Evolutionary conservation across 768 basidiomycete genomes (phyloP).

Genomic region (Lactarius sanguifluus): DNA sequence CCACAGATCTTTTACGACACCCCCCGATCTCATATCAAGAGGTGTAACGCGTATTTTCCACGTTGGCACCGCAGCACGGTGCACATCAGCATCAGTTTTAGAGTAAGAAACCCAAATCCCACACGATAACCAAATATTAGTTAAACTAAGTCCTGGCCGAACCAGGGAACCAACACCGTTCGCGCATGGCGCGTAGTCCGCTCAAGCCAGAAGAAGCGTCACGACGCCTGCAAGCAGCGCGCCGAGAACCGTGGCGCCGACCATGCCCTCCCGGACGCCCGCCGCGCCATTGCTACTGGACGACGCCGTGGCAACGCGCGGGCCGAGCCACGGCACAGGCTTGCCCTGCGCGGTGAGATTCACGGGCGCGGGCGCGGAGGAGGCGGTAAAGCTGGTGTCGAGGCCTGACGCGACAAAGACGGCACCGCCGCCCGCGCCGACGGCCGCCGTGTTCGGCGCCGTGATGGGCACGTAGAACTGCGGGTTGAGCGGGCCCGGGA

Average conservation of each 20-base stretch:
- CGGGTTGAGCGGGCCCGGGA: slow-evolving; percentile 47
- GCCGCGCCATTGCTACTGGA: too few species aligned
- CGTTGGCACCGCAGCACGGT: not conserved
- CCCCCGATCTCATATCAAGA: too few species aligned
- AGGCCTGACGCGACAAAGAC: slow-evolving; percentile 35
- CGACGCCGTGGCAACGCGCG: not conserved
- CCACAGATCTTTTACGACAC: too few species aligned
- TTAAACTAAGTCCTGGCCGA: too few species aligned
- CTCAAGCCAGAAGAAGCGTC: not conserved
- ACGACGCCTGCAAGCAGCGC: not conserved
- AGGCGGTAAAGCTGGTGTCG: slow-evolving; percentile 38
- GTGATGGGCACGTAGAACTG: slow-evolving; percentile 40
- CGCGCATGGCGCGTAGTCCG: too few species aligned
- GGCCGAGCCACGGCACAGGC: slow-evolving; percentile 30
- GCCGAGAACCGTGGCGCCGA: not conserved
- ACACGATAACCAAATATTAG: too few species aligned
- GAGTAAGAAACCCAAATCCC: too few species aligned
- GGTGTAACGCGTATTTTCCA: too few species aligned
- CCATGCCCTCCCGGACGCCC: not conserved
- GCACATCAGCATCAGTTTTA: too few species aligned
- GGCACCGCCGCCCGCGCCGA: slow-evolving; percentile 44
- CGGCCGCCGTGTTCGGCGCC: slow-evolving; percentile 42
- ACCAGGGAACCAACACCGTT: not conserved
- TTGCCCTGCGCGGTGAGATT: slow-evolving; percentile 40
- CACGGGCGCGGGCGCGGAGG: slow-evolving; percentile 35